phyloP scores from a whole-genome alignment of 495 filamentous ascomycete species.

The Aspergillus nidulans region DNA sequence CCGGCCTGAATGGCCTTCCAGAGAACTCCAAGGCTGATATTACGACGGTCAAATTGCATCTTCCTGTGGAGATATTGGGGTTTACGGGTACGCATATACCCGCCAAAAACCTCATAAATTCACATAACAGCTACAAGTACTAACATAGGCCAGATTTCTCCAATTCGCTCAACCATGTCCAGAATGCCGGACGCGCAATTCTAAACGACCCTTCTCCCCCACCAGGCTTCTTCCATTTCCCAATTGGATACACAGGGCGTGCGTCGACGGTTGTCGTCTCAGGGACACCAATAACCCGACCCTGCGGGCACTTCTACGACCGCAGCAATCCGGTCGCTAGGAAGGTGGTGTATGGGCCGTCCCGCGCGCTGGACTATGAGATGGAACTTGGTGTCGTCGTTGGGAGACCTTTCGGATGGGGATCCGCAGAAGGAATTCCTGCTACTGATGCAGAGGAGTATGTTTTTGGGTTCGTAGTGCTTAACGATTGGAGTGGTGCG shows the following conservation, averaged over 20 bases:
- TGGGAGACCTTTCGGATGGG: conserved; percentile 31
- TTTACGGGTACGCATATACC: conserved; percentile 46
- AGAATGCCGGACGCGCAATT: conserved; percentile 27
- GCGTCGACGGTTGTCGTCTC: conserved; percentile 68
- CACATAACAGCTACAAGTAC: neutral
- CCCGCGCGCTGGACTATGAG: conserved; percentile 69
- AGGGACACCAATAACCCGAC: conserved; percentile 64
- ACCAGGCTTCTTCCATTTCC: conserved; percentile 31
- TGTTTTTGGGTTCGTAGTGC: conserved; percentile 78
- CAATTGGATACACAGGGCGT: conserved; percentile 63
- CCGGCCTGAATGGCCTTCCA: conserved; percentile 52
- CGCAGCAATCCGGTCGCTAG: conserved; percentile 14
- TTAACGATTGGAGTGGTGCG: conserved; percentile 86
- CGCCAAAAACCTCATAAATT: conserved; percentile 16
- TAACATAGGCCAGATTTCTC: conserved; percentile 62
- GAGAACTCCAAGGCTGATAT: conserved; percentile 47
- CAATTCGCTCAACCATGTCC: conserved; percentile 34
- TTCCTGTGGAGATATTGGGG: conserved; percentile 74
- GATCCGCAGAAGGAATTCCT: conserved; percentile 10
- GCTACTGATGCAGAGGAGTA: conserved; percentile 56
- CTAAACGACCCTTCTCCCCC: conserved; percentile 33
- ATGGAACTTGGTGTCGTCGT: conserved; percentile 79
- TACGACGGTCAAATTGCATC: conserved; percentile 57
- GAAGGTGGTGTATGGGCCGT: conserved; percentile 47
- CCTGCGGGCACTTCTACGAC: conserved; percentile 67